Evolutionary conservation across 495 filamentous ascomycete species (phyloP), one percentile per base, ranked within the genome.

Genomic region (Ascodesmis nigricans): DNA sequence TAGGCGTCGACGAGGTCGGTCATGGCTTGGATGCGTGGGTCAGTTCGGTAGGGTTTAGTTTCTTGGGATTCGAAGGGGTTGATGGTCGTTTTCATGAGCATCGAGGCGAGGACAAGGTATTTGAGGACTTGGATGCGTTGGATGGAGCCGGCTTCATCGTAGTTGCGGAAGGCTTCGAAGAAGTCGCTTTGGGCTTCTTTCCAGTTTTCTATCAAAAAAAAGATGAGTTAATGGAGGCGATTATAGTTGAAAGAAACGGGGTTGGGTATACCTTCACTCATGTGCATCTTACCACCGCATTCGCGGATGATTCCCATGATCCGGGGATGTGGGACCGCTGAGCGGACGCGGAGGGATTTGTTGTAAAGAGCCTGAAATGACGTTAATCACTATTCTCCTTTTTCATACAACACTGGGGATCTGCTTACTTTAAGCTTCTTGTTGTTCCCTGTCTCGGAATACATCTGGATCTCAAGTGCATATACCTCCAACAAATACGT

Each of bases 51-150:
- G 31, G 87, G 84, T 57, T 97, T 95, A n/a, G 83, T 95, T 58
- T 97, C 90, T 56, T 92, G 87, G 20, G 82, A 92, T 54, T 97
- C 83, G 56, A 97, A 97, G 0, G 87, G 90, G 53, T 95, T 95
- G 69, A 97, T 97, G 52, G 91, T 73, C n/a, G 81, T 90, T 53
- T 91, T 84, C 80, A 91, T 92, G 29, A 97, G 67, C 90, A 97
- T 92, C 26, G 81, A 93, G 2, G 83, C 79, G 29, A 97, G 65
- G 29, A 97, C 80, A 14, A 95, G 66, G 47, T 97, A 97, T 58
- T 93, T 95, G 46, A 97, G 69, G 9, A 95, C 87, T 52, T 93
- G 83, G 47, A 95, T 97, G 17, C 87, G 73, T 53, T 91, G 82
- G 46, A 92, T 64, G 23, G 83, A 91, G 32, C 87, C 87, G 25